Conservation (phyloP, 2,329 filamentous ascomycete genomes). For the Colletotrichum eleusines region DNA sequence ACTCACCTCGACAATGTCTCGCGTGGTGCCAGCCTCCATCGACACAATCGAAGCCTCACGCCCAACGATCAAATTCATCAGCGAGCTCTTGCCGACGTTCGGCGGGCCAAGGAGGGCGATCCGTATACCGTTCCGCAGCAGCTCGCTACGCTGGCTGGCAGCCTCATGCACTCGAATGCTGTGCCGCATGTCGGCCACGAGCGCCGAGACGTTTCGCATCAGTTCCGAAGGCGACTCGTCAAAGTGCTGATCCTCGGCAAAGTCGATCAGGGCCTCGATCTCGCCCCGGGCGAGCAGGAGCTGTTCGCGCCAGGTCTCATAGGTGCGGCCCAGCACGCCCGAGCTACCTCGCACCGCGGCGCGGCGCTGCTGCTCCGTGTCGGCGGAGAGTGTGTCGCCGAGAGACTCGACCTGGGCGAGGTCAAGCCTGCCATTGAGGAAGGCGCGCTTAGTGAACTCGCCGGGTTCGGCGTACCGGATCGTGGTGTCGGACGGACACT, state of each 20-base stretch:
- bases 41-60: conserved; percentile 96
- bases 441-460: conserved; percentile 94
- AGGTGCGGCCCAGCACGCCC: conserved; percentile 76
- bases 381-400: conserved; percentile 71
- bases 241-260: conserved; percentile 97
- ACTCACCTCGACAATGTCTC: conserved; percentile 92
- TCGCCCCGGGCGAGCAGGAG: conserved; percentile 88
- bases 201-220: conserved; percentile 74
- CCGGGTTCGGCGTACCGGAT: conserved; percentile 94
- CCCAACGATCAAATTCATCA: conserved; percentile 91
- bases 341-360: conserved; percentile 85
- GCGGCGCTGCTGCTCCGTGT: conserved; percentile 93
- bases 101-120: conserved; percentile 91
- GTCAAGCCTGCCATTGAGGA: conserved; percentile 86
- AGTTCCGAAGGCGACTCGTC: conserved; percentile 85
- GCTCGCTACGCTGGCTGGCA: conserved; percentile 84
- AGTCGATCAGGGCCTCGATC: conserved; percentile 95
- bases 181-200: conserved; percentile 71
- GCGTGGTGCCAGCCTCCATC: conserved; percentile 89
- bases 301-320: conserved; percentile 84
- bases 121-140: conserved; percentile 86
- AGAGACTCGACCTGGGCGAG: conserved; percentile 84
- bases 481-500: conserved; percentile 51
- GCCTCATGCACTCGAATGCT: conserved; percentile 77
- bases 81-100: conserved; percentile 93